phyloP scores from a whole-genome alignment of 164 flowering plant genomes.

The Macadamia integrifolia region DNA sequence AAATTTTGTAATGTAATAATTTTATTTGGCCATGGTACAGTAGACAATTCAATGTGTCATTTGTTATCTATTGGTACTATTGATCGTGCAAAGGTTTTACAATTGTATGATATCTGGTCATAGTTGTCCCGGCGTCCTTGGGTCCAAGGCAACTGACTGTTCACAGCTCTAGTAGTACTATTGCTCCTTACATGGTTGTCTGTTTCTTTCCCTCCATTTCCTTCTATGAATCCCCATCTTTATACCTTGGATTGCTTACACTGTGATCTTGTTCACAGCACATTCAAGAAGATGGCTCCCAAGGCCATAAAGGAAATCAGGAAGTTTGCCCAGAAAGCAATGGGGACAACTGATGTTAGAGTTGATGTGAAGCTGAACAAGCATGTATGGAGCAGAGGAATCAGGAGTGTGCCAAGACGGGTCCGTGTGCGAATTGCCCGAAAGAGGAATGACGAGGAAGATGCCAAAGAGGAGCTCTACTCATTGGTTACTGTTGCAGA shows the following conservation, averaged over 20 bases:
- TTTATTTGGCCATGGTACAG: no score
- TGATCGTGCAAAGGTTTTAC: no score
- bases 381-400: slow-evolving; percentile 53
- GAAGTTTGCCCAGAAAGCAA: slow-evolving; percentile 33
- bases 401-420: slow-evolving; percentile 18
- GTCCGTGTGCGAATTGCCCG: slow-evolving; percentile 41
- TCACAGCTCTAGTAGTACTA: no score
- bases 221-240: no score
- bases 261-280: slow-evolving; percentile 16
- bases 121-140: no score
- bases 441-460: slow-evolving; percentile 53
- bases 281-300: slow-evolving; percentile 41
- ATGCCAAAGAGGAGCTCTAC: slow-evolving; percentile 53
- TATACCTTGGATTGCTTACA: neutral
- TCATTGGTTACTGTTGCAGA: slow-evolving; percentile 54
- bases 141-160: no score
- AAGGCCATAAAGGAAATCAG: slow-evolving; percentile 38
- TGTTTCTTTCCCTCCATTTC: no score
- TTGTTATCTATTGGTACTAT: no score
- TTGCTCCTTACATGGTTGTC: no score
- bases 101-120: no score
- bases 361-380: slow-evolving; percentile 49
- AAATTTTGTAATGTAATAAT: no score
- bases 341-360: slow-evolving; percentile 35
- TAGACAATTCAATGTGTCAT: no score